phyloP scores from a whole-genome alignment of 805 yeast genomes.

The Myxozyma vanderwaltii region DNA sequence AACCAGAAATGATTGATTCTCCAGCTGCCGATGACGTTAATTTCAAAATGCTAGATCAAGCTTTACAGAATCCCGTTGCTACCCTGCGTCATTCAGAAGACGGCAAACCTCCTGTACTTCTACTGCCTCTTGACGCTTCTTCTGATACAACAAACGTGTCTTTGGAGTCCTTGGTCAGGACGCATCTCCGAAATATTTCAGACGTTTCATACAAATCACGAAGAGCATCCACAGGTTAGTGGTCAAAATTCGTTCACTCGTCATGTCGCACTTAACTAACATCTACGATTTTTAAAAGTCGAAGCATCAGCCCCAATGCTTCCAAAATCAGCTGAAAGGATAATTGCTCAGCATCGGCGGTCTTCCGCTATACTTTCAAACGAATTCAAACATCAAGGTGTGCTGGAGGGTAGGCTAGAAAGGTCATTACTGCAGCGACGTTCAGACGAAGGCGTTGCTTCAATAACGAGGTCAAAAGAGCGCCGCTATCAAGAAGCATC shows the following conservation, averaged over 20 bases:
- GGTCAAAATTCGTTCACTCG: no score
- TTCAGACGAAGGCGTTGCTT: no score
- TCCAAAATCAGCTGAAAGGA: background rate
- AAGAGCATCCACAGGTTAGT: background rate
- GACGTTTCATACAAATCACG: background rate
- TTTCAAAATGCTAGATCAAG: background rate
- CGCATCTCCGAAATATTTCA: background rate
- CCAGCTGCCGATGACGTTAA: background rate
- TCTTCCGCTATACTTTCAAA: background rate
- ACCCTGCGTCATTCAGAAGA: no score
- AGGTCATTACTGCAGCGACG: no score
- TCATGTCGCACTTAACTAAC: no score
- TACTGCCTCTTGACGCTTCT: background rate
- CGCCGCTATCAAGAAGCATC: no score
- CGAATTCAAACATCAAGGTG: background rate
- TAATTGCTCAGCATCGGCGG: background rate
- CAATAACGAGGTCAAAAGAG: no score
- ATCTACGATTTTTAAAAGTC: background rate
- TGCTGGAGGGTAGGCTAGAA: no score
- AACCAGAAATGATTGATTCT: background rate
- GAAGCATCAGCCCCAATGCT: background rate
- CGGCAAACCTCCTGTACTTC: background rate
- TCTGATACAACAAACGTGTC: background rate
- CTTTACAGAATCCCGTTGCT: no score
- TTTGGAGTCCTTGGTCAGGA: background rate